A percentile compares a stretch with the other conserved stretches of the same genome.
These are phyloP conservation scores for Durio zibethinus DNA, from an alignment of 345 rosid genomes.

Conservation along the genomic window DNA sequence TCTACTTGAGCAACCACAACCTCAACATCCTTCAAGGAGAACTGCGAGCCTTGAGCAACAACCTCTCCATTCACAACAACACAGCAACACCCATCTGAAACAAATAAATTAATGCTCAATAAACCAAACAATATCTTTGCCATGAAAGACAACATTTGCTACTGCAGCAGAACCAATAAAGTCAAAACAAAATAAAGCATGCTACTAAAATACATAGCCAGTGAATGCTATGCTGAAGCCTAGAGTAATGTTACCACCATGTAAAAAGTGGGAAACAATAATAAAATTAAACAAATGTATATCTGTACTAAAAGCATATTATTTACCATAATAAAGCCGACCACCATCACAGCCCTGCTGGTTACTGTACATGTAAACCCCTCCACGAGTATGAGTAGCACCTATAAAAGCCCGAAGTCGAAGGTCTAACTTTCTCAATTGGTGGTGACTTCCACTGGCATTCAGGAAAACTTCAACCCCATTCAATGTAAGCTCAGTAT, in stretches of 20 bases:
- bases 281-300: not conserved
- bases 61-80: constrained; percentile 82
- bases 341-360: constrained; percentile 98
- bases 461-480: constrained; percentile 97
- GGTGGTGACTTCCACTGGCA: constrained; percentile 98
- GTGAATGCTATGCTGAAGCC: not conserved
- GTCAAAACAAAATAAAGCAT: not conserved
- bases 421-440: constrained; percentile 76
- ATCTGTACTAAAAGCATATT: not conserved
- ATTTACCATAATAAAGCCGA: constrained; percentile 80
- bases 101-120: not conserved
- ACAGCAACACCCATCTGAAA: constrained; percentile 82
- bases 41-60: constrained; percentile 89
- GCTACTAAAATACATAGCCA: not conserved
- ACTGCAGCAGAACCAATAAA: not conserved
- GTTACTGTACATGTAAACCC: constrained; percentile 96
- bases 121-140: not conserved
- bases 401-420: constrained; percentile 72
- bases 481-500: constrained; percentile 90
- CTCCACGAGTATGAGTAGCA: constrained; percentile 83
- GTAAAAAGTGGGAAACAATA: not conserved
- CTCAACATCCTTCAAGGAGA: constrained; percentile 87
- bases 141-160: not conserved
- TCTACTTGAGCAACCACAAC: constrained; percentile 85
- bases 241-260: not conserved